Evolutionary conservation across 2,329 filamentous ascomycete species (phyloP), one percentile per base, ranked within the genome.

Genomic region (Penicillium polonicum): DNA sequence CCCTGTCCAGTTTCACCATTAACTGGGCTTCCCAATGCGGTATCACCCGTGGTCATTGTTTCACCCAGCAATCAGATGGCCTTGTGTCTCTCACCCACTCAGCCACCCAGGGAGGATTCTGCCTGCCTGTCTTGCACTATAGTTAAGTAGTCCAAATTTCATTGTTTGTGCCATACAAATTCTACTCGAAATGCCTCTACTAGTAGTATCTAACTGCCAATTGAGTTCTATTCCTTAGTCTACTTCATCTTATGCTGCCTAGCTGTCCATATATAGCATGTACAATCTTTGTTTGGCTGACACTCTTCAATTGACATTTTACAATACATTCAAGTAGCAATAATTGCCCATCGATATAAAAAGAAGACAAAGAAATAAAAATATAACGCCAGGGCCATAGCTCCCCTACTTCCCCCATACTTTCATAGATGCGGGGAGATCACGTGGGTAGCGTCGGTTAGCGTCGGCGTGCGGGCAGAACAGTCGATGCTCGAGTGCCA

Each of bases 371-470:
- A 21, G 12, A 33, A 29, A 43, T 29, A 2, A 41, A n/a, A 33
- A 21, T 19, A 25, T 36, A 50, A 49, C 5, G 13, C 25, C 25
- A 39, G n/a, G 9, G 43, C 35, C 8, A 42, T 45, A 33, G 23
- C n/a, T 25, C 33, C 15, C 33, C 33, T 17, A 35, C 36, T 19
- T 38, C 44, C 29, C 29, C 50, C 27, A 57, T 50, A 35, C 23
- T 35, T 35, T 8, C 49, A 39, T 23, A 36, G 21, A 62, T 64
- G 62, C 60, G 64, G 62, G 64, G 60, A 53, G 52, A 55, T 66
- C 65, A 66, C 64, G 62, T 66, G 65, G 53, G 43, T 59, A 54
- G 27, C 56, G 12, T 60, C 65, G 65, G 65, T 65, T 67, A 67
- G 55, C 64, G 21, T 67, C 65, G 65, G 65, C 59, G 55, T 53